Evolutionary conservation across 371 early-diverging fungal species (phyloP).

Genomic region (Chytridium lagenaria): DNA sequence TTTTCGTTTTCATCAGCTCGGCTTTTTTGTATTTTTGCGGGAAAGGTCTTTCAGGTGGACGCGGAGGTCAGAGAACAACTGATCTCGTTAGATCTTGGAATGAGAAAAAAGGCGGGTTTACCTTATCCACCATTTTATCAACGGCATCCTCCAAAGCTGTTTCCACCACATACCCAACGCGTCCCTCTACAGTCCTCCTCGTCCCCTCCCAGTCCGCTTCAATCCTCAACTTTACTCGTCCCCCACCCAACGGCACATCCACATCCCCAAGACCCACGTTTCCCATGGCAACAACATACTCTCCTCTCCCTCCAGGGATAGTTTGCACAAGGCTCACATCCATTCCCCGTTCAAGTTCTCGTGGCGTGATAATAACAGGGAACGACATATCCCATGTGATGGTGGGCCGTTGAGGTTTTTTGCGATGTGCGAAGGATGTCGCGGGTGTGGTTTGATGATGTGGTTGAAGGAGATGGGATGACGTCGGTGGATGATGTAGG

Average conservation of each 20-base stretch:
- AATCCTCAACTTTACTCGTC: constrained; percentile 23
- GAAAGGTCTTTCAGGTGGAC: constrained; percentile 42
- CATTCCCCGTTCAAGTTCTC: constrained; percentile 25
- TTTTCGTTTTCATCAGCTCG: constrained; percentile 35
- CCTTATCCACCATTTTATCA: constrained; percentile 39
- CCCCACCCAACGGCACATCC: constrained; percentile 23
- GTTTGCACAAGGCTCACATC: constrained; percentile 22
- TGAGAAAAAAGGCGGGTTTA: not conserved
- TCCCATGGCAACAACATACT: constrained; percentile 33
- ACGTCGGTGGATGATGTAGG: not conserved
- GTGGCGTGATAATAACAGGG: constrained; percentile 20
- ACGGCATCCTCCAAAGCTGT: constrained; percentile 20
- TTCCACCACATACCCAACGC: constrained; percentile 26
- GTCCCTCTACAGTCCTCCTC: constrained; percentile 8
- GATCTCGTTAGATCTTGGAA: not conserved
- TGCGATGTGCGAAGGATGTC: not conserved
- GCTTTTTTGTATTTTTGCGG: constrained; percentile 39
- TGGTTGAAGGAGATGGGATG: not conserved
- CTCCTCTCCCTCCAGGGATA: constrained; percentile 6
- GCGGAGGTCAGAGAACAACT: constrained; percentile 49
- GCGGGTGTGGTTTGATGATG: not conserved
- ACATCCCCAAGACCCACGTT: constrained; percentile 18
- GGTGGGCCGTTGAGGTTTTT: not conserved
- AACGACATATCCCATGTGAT: not conserved
- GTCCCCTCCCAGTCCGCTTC: constrained; percentile 13